Base-by-base conservation (phyloP, 306 rosid genomes). In the Rubus idaeus region DNA sequence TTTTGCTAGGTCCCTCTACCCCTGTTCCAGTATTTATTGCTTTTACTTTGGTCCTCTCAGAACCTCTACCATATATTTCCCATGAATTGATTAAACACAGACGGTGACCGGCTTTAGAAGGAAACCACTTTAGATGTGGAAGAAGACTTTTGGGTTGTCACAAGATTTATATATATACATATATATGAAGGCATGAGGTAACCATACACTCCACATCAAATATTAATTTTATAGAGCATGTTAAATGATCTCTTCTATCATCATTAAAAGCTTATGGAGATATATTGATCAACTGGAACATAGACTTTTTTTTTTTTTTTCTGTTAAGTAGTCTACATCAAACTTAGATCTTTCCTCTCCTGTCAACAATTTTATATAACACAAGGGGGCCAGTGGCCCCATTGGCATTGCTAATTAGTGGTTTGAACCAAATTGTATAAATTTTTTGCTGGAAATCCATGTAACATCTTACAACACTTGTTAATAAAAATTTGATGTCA, bases 101-200 rank as follows among this genome's bases (percentile, higher is more conserved):
- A 56, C 68, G 84, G 76, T 69, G 26, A 23, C 26, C 26, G 82
- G 76, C 79, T 86, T 89, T 80, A 65, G 78, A 84, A 75, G 82
- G 86, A 80, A 73, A 65, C 87, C 66, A 84, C 85, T 74, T 81
- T 85, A 68, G 50, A 65, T 57, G 63, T 30, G 70, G 47, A 64
- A 40, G 49, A 68, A 83, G 83, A 86, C 90, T 84, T 84, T 75
- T 69, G 68, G 81, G 90, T 63, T 89, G 96, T 91, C 86, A 69
- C 66, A 76, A 65, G 84, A 77, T 79, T 57, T 45, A 1, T 16
- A 46, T 40, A 40, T 50, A 4, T 42, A 42, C 1, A 30, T 30
- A 30, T 55, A 62, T 35, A 62, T 35, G 44, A 62, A 20, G 70
- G 76, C 77, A 79, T 82, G 86, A 77, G 83, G 84, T 79, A 76